Evolutionary conservation across 2,329 filamentous ascomycete genomes (phyloP), one percentile per base, ranked within the genome.

Genomic region (Amphichorda felina): DNA sequence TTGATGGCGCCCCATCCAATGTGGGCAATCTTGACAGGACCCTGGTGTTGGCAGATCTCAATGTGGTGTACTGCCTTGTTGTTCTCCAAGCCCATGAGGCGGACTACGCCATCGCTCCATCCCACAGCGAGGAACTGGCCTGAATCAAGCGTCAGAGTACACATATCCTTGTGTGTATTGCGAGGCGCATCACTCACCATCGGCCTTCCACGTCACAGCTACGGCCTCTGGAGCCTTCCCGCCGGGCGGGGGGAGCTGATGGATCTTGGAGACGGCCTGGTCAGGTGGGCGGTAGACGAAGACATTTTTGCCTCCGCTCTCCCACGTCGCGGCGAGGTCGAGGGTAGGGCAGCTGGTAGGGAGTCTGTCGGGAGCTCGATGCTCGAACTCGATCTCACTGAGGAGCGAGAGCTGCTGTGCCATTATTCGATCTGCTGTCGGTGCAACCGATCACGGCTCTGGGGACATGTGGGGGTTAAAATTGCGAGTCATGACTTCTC

Each of bases 271-370:
- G 8, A 75, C 70, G 7, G 63, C 46, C 44, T 95, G 85, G 2
- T 80, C 81, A 41, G 82, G 84, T 13, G 88, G 71, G 33, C 89
- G 73, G 57, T 82, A 88, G 30, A 94, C 76, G 44, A 81, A 70
- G 14, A 95, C 63, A 34, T 77, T 75, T 33, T 75, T 75, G 40
- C 77, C 72, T 13, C 70, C 66, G n/a, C 70, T 73, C 10, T 82
- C 82, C 54, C 61, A 62, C 10, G 87, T 68, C 5, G 80, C 79
- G n/a, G 82, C 68, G 31, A 96, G 68, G 57, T 95, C 85, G 63
- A 94, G 83, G 8, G 79, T 81, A 13, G 88, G 85, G 56, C 86
- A 94, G 56, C 82, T 85, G 18, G 78, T 70, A 24, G 89, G 66
- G 34, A 81, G 70, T 32, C 66, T 62, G 25, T 66, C 60, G 26